phyloP scores from a whole-genome alignment of 106 monocot genomes.

The Dioscorea zingiberensis region DNA sequence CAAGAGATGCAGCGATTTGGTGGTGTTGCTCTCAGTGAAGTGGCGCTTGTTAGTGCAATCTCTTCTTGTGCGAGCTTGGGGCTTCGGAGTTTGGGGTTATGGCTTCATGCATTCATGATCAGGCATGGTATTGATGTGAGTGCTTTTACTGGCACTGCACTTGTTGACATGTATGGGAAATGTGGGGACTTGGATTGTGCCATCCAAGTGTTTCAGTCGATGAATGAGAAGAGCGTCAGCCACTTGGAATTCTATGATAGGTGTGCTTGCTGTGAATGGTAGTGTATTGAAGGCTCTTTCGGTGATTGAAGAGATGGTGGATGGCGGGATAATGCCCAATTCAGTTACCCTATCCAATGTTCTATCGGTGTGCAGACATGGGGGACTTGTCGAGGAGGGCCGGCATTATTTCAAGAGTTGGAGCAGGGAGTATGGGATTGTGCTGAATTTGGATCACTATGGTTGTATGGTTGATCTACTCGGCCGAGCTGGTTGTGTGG shows the following conservation, averaged over 20 bases:
- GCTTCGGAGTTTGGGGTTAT: conserved; percentile 37
- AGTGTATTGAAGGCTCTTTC: conserved; percentile 28
- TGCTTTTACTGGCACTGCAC: conserved; percentile 12
- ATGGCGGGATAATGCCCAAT: conserved; percentile 35
- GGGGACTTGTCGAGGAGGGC: conserved; percentile 53
- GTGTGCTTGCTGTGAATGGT: conserved; percentile 37
- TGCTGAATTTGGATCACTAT: conserved; percentile 37
- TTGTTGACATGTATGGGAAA: conserved; percentile 45
- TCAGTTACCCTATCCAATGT: conserved; percentile 33
- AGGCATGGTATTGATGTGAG: conserved; percentile 9
- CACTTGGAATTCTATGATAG: conserved; percentile 69
- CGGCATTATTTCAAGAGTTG: conserved; percentile 39
- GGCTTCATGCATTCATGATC: conserved; percentile 38
- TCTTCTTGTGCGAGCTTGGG: conserved; percentile 33
- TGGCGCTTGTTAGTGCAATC: conserved; percentile 25
- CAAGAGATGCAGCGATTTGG: conserved; percentile 26
- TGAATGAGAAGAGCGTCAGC: conserved; percentile 29
- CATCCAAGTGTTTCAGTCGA: conserved; percentile 22
- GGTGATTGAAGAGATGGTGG: conserved; percentile 23
- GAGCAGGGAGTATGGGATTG: neutral
- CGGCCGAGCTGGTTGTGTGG: too few species aligned
- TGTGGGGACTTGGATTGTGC: conserved; percentile 39
- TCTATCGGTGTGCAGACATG: conserved; percentile 43
- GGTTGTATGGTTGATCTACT: conserved; percentile 38
- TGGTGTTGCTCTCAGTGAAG: conserved; percentile 21